These are phyloP conservation scores for Groenewaldozyma salmanticensis DNA, from an alignment of 805 yeast genomes.

Conservation along the genomic window DNA sequence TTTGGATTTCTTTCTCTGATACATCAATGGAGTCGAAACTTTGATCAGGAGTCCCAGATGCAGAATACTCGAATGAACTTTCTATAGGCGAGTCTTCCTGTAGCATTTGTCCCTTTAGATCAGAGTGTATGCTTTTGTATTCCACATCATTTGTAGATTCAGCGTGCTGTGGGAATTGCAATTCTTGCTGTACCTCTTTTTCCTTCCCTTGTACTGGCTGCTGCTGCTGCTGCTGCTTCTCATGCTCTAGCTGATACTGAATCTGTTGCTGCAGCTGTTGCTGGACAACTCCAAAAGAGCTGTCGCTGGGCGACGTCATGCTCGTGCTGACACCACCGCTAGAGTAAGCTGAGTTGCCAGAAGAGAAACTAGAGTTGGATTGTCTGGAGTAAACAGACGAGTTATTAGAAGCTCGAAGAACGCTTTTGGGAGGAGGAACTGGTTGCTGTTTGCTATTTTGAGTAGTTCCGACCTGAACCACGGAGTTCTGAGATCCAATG, in stretches of 20 bases:
- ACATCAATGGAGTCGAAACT: neutral
- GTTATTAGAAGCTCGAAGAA: slow-evolving; percentile 1
- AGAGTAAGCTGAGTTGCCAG: neutral
- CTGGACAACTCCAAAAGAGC: neutral
- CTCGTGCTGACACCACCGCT: neutral
- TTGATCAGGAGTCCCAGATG: neutral
- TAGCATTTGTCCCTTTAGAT: no score
- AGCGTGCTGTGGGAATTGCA: neutral
- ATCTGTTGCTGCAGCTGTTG: no score
- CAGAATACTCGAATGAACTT: neutral
- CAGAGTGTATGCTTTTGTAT: no score
- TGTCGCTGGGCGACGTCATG: neutral
- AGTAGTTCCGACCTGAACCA: no score
- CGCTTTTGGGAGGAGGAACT: neutral
- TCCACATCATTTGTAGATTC: no score
- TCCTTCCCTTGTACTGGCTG: neutral
- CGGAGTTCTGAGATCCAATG: neutral
- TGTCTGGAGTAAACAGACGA: slow-evolving; percentile 4
- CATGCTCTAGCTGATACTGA: no score
- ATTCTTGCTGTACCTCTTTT: neutral
- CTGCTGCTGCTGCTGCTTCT: neutral
- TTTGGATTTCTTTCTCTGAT: neutral
- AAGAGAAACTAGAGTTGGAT: neutral
- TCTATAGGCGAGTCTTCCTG: no score
- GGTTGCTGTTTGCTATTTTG: no score